These are phyloP conservation scores for Penicillium italicum DNA, from an alignment of 2,329 filamentous ascomycete species.

Conservation along the genomic window DNA sequence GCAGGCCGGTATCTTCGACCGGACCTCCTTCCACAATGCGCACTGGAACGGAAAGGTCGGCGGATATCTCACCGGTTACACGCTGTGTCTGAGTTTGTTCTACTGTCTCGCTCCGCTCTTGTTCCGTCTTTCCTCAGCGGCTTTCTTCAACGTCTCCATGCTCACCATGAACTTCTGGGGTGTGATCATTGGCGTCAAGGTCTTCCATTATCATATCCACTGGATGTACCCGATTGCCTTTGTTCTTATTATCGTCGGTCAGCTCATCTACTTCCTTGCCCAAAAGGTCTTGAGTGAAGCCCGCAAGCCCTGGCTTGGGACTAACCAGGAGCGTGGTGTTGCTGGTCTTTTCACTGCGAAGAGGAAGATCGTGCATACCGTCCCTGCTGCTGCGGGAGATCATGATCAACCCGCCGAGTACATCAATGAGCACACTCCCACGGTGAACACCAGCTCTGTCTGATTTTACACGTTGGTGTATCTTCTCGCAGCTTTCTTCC, in stretches of 20 bases:
- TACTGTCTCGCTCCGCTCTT: constrained; percentile 84
- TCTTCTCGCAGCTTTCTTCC: neutral
- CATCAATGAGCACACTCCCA: constrained; percentile 4
- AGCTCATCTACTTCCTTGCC: constrained; percentile 82
- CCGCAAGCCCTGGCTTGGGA: constrained; percentile 91
- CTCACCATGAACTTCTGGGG: constrained; percentile 97
- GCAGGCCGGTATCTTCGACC: constrained; percentile 89
- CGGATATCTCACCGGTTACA: constrained; percentile 88
- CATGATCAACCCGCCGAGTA: constrained; percentile 13
- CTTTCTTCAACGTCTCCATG: constrained; percentile 94
- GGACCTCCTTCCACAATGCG: constrained; percentile 62
- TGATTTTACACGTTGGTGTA: neutral
- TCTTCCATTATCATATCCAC: constrained; percentile 77
- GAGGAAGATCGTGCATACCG: constrained; percentile 56
- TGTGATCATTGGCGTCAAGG: constrained; percentile 81
- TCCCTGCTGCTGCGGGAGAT: constrained; percentile 12
- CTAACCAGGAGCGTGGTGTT: constrained; percentile 76
- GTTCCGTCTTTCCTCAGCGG: constrained; percentile 83
- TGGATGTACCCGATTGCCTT: constrained; percentile 96
- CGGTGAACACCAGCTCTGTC: constrained; percentile 13
- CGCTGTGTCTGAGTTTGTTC: constrained; percentile 75
- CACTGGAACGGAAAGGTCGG: constrained; percentile 65
- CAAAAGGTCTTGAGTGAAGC: constrained; percentile 80
- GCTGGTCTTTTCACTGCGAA: constrained; percentile 82
- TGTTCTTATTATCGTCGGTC: constrained; percentile 80